phyloP scores from a whole-genome alignment of 2,329 filamentous ascomycete genomes.

The Cladobotryum protrusum region DNA sequence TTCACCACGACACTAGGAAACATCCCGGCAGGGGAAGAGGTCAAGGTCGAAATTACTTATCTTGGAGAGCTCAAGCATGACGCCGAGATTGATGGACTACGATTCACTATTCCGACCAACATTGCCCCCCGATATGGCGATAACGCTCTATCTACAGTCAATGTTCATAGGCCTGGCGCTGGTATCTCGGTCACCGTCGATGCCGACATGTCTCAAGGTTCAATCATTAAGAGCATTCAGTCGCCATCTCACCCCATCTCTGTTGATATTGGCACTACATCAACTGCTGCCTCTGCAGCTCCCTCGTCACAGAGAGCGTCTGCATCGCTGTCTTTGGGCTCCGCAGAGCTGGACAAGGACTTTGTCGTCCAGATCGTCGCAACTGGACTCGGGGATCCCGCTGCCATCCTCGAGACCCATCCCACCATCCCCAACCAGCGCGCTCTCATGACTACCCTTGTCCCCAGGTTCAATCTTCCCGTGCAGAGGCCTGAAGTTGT shows the following conservation, averaged over 20 bases:
- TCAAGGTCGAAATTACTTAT: conserved; percentile 58
- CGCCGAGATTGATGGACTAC: conserved; percentile 58
- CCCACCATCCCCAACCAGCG: conserved; percentile 53
- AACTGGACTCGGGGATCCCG: conserved; percentile 53
- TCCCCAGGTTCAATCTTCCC: conserved; percentile 62
- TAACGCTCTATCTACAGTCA: not conserved
- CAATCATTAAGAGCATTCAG: conserved; percentile 54
- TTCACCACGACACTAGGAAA: conserved; percentile 65
- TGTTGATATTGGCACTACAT: conserved; percentile 54
- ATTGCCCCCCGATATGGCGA: conserved; percentile 62
- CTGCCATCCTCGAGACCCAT: conserved; percentile 61
- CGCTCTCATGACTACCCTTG: conserved; percentile 64
- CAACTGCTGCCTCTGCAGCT: conserved; percentile 32
- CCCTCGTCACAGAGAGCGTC: conserved; percentile 55
- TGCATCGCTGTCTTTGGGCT: conserved; percentile 50
- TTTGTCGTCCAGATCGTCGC: conserved; percentile 61
- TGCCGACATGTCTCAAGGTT: conserved; percentile 43
- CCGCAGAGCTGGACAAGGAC: conserved; percentile 52
- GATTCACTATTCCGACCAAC: conserved; percentile 61
- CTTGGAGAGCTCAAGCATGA: conserved; percentile 69
- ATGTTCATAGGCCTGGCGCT: not conserved
- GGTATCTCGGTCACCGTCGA: conserved; percentile 28
- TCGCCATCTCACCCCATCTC: conserved; percentile 64
- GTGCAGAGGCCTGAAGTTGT: conserved; percentile 55
- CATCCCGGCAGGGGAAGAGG: conserved; percentile 49